These are phyloP conservation scores for Phytophthora fragariaefolia DNA, from an alignment of 352 stramenopile genomes.

Conservation along the genomic window DNA sequence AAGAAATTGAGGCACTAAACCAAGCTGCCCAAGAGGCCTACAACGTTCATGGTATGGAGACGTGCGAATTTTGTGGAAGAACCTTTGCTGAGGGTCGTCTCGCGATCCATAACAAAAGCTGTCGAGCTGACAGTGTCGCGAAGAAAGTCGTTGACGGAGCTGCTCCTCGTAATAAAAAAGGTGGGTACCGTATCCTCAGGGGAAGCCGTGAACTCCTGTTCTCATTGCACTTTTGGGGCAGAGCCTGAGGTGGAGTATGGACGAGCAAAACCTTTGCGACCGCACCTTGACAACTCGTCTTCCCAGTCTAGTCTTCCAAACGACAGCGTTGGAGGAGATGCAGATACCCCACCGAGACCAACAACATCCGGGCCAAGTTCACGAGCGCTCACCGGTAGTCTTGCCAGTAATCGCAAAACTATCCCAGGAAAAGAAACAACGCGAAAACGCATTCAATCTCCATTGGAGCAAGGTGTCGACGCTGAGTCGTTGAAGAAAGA, in stretches of 20 bases:
- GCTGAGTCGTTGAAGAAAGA: conserved; percentile 38
- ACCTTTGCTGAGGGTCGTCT: conserved; percentile 81
- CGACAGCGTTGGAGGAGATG: background rate
- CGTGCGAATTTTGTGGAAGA: conserved; percentile 73
- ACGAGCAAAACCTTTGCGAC: conserved; percentile 20
- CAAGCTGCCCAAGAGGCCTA: conserved; percentile 67
- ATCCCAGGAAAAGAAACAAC: conserved; percentile 31
- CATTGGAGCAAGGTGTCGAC: conserved; percentile 41
- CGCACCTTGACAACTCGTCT: conserved; percentile 14
- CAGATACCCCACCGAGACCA: conserved; percentile 18
- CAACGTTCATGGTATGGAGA: conserved; percentile 82
- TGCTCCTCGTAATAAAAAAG: conserved; percentile 63
- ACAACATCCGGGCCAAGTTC: conserved; percentile 20
- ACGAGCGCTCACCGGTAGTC: conserved; percentile 50
- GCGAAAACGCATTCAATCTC: conserved; percentile 45
- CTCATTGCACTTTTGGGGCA: conserved; percentile 11
- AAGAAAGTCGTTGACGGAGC: conserved; percentile 62
- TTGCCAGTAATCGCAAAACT: conserved; percentile 73
- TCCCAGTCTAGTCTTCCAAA: conserved; percentile 11
- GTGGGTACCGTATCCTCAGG: conserved; percentile 16
- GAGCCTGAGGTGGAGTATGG: conserved; percentile 45
- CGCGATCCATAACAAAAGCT: conserved; percentile 75
- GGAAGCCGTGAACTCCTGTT: background rate
- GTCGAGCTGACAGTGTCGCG: conserved; percentile 44
- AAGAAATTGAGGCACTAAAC: conserved; percentile 78